Percentiles rank a stretch among this genome's conserved stretches.
Conservation (phyloP, 1,139 yeast genomes). For the Zygosaccharomyces sapae region DNA sequence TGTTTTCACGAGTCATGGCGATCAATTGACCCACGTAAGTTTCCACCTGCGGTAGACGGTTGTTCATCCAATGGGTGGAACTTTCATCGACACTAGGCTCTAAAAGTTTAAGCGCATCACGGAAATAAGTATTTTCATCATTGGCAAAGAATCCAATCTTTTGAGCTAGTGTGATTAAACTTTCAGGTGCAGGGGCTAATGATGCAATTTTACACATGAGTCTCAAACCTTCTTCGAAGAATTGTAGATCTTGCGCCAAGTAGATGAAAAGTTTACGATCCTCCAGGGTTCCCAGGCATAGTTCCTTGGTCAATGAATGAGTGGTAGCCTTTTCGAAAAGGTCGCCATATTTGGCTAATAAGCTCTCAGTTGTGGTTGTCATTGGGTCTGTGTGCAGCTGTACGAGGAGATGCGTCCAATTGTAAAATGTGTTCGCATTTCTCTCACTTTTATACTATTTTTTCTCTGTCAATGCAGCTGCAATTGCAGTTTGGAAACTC, state of each 20-base stretch:
- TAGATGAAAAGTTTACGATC: constrained; percentile 44
- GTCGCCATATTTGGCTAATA: constrained; percentile 31
- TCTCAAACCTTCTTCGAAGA: constrained; percentile 44
- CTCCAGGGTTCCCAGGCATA: constrained; percentile 45
- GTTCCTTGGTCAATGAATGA: constrained; percentile 45
- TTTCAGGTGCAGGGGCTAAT: constrained; percentile 40
- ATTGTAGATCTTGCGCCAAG: constrained; percentile 48
- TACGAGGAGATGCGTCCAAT: too few species aligned
- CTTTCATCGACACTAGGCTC: constrained; percentile 19
- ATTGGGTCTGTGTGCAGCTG: constrained; percentile 1
- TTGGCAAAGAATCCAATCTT: constrained; percentile 50
- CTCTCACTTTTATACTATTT: constrained; percentile 2
- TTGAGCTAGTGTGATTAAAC: constrained; percentile 43
- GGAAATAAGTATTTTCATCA: constrained; percentile 49
- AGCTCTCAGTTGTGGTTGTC: constrained; percentile 22
- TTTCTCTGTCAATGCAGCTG: background rate
- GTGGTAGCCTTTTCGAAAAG: constrained; percentile 37
- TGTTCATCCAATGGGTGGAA: constrained; percentile 21
- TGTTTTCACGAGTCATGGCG: constrained; percentile 33
- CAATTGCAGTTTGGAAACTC: constrained; percentile 3
- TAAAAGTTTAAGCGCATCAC: constrained; percentile 38
- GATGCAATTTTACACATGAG: constrained; percentile 46
- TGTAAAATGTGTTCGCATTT: too few species aligned
- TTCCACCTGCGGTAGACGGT: constrained; percentile 39
- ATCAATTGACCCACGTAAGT: constrained; percentile 40